phyloP scores from a whole-genome alignment of 192 early-diverging fungal genomes.

The Rhizophagus sp. region DNA sequence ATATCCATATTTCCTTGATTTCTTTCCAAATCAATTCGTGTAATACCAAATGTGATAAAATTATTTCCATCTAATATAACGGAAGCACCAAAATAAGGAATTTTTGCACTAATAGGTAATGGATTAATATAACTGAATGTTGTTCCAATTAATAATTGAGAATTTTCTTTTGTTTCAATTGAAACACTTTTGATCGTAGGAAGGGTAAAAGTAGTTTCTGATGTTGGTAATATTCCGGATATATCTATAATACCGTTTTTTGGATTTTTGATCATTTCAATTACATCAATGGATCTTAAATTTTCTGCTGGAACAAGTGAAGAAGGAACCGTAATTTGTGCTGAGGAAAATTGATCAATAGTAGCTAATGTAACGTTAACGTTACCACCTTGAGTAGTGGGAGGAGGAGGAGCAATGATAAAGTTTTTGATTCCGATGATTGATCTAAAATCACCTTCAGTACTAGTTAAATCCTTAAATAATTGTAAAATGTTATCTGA shows the following conservation, averaged over 20 bases:
- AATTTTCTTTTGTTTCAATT: background rate
- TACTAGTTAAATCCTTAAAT: background rate
- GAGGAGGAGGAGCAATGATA: background rate
- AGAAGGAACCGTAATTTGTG: background rate
- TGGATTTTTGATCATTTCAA: background rate
- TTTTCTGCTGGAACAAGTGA: background rate
- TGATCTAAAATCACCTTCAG: background rate
- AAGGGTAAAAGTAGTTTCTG: background rate
- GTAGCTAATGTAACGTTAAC: background rate
- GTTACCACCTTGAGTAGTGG: background rate
- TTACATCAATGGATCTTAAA: background rate
- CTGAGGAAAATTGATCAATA: background rate
- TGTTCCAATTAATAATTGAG: background rate
- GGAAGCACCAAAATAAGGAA: background rate
- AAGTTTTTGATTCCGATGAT: background rate
- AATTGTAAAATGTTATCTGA: slow-evolving; percentile 4
- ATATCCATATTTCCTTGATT: background rate
- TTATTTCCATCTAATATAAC: background rate
- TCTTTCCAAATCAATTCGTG: background rate
- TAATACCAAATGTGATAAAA: background rate
- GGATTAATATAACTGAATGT: background rate
- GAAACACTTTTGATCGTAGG: background rate
- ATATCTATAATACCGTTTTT: background rate
- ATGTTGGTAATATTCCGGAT: background rate
- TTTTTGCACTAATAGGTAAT: background rate